Evolutionary conservation across 2,329 filamentous ascomycete species (phyloP), one percentile per base, ranked within the genome.

Genomic region (Capronia americana): DNA sequence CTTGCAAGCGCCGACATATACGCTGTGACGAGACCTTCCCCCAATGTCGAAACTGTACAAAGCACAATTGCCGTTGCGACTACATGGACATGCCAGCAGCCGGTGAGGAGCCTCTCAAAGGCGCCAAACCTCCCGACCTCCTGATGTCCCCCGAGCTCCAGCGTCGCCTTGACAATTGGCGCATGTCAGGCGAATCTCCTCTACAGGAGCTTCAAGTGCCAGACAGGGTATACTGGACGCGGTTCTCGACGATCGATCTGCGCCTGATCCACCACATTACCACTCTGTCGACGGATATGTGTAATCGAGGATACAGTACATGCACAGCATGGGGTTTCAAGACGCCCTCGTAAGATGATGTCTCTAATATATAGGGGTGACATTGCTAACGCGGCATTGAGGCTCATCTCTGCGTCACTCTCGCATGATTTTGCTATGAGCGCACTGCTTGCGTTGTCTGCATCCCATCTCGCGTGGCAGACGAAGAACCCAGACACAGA

Each of bases 21-120:
- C 88, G 95, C 75, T 99, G 95, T 81, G 95, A 99, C 77, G 95
- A 99, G 80, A 97, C 88, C 73, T 97, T 97, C 75, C 95, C 95
- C 59, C 95, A 99, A 86, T 99, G 93, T 83, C 92, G 92, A 75
- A 99, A 99, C 81, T 99, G 95, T 81, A 97, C 94, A 69, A 99
- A 98, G 82, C 95, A 99, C 82, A 97, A 97, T 82, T 95, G 96
- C 74, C 91, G 93, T 75, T 99, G 95, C 81, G 95, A 97, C 74
- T 99, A 98, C 83, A 96, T 97, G 85, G 93, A 98, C 77, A 88
- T 89, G 75, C 87, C 91, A 57, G 84, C 87, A 54, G 85, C 89
- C 68, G 80, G 81, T 57, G 84, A 86, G 70, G 84, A 84, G 69
- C 81, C 80, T 64, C 77, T 81, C 60, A 79, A 79, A 66, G 80